Evolutionary conservation across 192 early-diverging fungal species (phyloP).

Genomic region (Backusella luteola): DNA sequence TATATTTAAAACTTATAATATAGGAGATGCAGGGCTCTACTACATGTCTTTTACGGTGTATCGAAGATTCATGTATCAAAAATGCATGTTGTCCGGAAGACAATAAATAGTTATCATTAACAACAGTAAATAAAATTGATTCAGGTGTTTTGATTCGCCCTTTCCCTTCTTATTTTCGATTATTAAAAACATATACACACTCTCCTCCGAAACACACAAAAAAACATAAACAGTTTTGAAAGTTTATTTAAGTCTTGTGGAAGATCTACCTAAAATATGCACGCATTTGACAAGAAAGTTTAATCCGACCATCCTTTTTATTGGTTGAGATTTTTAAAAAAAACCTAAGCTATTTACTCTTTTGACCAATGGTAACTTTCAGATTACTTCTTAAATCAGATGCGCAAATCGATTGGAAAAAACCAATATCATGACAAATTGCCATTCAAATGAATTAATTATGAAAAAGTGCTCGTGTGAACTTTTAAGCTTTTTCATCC

Average conservation of each 20-base stretch:
- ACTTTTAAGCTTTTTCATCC: neutral
- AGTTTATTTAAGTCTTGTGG: neutral
- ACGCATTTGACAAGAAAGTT: too few species aligned
- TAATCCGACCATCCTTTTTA: too few species aligned
- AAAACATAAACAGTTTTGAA: neutral
- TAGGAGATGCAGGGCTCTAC: neutral
- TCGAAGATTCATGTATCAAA: constrained; percentile 35
- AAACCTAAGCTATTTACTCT: too few species aligned
- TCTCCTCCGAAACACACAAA: neutral
- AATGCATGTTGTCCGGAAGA: constrained; percentile 38
- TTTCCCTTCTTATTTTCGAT: neutral
- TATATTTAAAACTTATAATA: neutral
- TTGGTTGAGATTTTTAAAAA: too few species aligned
- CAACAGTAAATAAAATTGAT: neutral
- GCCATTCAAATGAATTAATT: too few species aligned
- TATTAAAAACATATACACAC: neutral
- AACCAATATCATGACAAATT: too few species aligned
- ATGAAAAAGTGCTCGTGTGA: neutral
- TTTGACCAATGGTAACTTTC: too few species aligned
- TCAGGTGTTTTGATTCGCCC: neutral
- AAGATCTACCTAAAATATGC: neutral
- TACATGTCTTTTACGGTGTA: constrained; percentile 30
- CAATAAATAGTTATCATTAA: neutral
- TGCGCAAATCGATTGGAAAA: too few species aligned
- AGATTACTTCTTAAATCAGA: too few species aligned